Evolutionary conservation across 176 grass and related monocot genomes (phyloP).

Genomic region (Puccinellia tenuiflora): DNA sequence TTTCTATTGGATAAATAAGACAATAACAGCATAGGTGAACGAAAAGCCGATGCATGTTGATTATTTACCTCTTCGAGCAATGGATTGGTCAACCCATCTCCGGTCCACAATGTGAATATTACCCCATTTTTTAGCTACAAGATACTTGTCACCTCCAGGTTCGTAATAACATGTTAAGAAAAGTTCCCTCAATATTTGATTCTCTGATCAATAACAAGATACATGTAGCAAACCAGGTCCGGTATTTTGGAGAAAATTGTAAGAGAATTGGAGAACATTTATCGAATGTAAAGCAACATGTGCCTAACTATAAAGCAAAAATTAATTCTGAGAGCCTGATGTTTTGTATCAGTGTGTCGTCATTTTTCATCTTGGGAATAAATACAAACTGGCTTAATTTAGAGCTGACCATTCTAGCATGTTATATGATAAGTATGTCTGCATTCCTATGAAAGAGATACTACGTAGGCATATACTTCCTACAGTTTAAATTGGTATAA

Average conservation of each 20-base stretch:
- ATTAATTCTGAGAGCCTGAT: background rate
- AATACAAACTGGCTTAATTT: constrained; percentile 11
- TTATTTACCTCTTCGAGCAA: constrained; percentile 77
- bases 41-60: constrained; percentile 8
- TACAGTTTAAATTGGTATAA: background rate
- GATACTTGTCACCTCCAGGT: constrained; percentile 89
- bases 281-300: background rate
- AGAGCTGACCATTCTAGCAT: constrained; percentile 1
- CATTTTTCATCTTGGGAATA: background rate
- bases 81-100: constrained; percentile 71
- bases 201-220: constrained; percentile 2
- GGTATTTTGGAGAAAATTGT: background rate
- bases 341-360: constrained; percentile 13
- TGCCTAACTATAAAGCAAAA: constrained; percentile 7
- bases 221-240: background rate
- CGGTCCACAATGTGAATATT: constrained; percentile 70
- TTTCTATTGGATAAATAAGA: constrained; percentile 19
- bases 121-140: constrained; percentile 74
- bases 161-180: constrained; percentile 79
- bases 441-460: background rate
- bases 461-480: background rate
- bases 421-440: background rate
- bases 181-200: constrained; percentile 15
- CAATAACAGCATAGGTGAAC: constrained; percentile 8
- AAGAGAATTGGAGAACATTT: background rate